Base-by-base conservation (phyloP, 2,329 filamentous ascomycete species). In the Colletotrichum sp. region DNA sequence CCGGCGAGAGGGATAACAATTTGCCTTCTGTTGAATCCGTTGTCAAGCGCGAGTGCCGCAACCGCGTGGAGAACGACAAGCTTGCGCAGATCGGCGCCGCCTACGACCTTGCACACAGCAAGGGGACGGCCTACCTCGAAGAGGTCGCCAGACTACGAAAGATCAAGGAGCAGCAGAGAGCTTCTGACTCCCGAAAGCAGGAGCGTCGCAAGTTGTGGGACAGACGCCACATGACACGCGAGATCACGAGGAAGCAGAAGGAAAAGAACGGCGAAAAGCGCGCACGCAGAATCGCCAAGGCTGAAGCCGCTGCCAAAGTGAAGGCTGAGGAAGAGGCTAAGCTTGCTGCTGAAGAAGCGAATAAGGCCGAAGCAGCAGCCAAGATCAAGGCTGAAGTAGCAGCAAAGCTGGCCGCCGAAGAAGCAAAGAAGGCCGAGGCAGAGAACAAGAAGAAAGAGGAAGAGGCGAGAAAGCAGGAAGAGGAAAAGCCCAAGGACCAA, bases 71-170 rank as follows among this genome's bases (percentile, higher is more conserved):
- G 76, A 91, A 92, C 65, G 90, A 91, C 60, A 93, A 92, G 81
- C 84, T 93, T 3, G 87, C 89, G 2, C 88, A 90, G 52, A 89
- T 92, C 8, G 91, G 90, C 3, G 86, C 88, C 52, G 88, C 90
- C 0, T 92, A 93, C 75, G 91, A 93, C 78, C 79, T 92, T 8
- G 91, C 91, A 0, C 91, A 93, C 78, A 88, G 86, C 83, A 92
- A 92, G 81, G 90, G 89, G 2, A 86, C 87, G 65, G 83, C 85
- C 1, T 88, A 91, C 70, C 82, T 90, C 77, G 85, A 90, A 70
- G 87, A 88, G 77, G 87, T 90, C 3, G 83, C 85, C 26, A 87
- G 88, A 76, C 85, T 89, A 28, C 83, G 88, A 28, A 87, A 90
- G 80, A 86, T 88, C 79, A 84, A 86, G 72, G 85, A 89, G 73